Conservation (phyloP, 495 filamentous ascomycete species). For the Saxophila tyrrhenica region DNA sequence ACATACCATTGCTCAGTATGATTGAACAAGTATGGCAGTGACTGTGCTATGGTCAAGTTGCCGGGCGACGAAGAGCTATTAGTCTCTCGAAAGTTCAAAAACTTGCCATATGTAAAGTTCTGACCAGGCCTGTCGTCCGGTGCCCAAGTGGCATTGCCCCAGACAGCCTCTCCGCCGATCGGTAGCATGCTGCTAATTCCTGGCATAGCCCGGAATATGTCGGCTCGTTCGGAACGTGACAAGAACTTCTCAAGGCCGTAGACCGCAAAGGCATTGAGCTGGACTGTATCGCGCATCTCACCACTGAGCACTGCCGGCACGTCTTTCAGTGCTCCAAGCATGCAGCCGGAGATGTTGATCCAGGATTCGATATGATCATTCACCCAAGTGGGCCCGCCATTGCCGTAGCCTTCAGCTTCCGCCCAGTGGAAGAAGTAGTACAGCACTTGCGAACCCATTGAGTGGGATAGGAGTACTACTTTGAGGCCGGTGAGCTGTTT, state of each 20-base stretch:
- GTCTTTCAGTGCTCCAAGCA: slow-evolving; percentile 91
- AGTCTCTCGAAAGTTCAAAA: slow-evolving; percentile 64
- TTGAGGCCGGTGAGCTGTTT: slow-evolving; percentile 60
- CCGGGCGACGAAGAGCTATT: slow-evolving; percentile 46
- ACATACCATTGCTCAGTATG: slow-evolving; percentile 78
- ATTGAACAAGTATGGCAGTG: slow-evolving; percentile 64
- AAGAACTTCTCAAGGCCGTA: slow-evolving; percentile 96
- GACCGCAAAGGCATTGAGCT: slow-evolving; percentile 93
- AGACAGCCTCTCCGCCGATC: slow-evolving; percentile 87
- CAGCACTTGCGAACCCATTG: slow-evolving; percentile 91
- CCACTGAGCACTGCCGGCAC: slow-evolving; percentile 84
- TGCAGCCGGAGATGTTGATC: slow-evolving; percentile 96
- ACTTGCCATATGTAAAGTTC: slow-evolving; percentile 59
- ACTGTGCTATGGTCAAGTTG: slow-evolving; percentile 72
- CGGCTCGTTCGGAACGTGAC: slow-evolving; percentile 73
- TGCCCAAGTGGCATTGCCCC: slow-evolving; percentile 83
- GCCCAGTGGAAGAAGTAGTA: slow-evolving; percentile 99
- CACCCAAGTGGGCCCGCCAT: slow-evolving; percentile 79
- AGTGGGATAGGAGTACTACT: slow-evolving; percentile 80
- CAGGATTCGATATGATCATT: slow-evolving; percentile 82
- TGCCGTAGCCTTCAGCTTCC: slow-evolving; percentile 63
- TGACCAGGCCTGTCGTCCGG: slow-evolving; percentile 77
- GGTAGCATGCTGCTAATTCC: slow-evolving; percentile 94
- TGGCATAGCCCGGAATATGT: slow-evolving; percentile 95
- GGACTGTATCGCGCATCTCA: slow-evolving; percentile 96